Base-by-base conservation (phyloP, 345 rosid genomes). In the Isatis tinctoria region DNA sequence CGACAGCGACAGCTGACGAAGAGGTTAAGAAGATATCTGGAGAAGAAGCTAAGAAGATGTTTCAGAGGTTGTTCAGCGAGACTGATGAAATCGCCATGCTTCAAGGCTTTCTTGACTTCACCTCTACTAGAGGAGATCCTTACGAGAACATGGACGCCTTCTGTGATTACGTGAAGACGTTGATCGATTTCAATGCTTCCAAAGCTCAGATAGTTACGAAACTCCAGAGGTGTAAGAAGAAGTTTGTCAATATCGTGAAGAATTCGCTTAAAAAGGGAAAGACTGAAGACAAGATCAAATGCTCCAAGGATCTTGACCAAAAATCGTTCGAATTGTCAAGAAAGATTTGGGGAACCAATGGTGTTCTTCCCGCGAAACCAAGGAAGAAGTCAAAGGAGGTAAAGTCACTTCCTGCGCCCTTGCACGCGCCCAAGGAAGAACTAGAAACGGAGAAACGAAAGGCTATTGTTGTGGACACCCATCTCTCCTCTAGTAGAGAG, bases 51-150 rank as follows among this genome's bases (percentile, higher is more conserved):
- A 85, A 82, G 73, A 77, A 76, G 56, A 69, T 83, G 60, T 85
- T 85, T 24, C 88, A 83, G 64, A 65, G 88, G 6, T 33, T 82
- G 45, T 84, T 84, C 78, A 84, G 84, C 22, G 87, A 85, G 73
- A 79, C 76, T 0, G 87, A 87, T 65, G 90, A 83, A 45, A 70
- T 84, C n/a, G 83, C 79, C 0, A 53, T 87, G 39, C 56, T 87
- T 30, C 74, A 78, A 67, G 90, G 88, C 8, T 37, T 84, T 27
- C 68, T 76, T 10, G 85, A 81, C 8, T 86, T 69, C 37, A 60
- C 63, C 0, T 64, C 76, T 9, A 81, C 70, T 5, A 83, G 73
- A 60, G 85, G 87, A 3, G 74, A 82, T 24, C 84, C 85, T 2
- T 27, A 60, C 1, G 74, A 74, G 18, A 85, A 79, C 17, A 81